Conservation (phyloP, 2,329 filamentous ascomycete genomes). For the Helminthosporium solani region DNA sequence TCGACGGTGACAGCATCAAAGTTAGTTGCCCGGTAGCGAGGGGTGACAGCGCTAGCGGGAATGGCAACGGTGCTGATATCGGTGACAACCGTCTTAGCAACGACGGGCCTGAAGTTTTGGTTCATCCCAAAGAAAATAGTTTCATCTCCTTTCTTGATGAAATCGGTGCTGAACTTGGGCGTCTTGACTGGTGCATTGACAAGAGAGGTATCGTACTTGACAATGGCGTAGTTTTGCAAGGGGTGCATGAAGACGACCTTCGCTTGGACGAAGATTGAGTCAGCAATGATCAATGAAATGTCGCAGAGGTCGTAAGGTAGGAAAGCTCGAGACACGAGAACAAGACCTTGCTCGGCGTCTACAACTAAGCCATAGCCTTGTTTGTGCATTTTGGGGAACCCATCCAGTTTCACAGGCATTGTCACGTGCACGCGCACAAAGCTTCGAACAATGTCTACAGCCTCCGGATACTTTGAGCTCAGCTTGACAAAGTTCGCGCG, state of each 20-base stretch:
- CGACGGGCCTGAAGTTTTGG: slow-evolving; percentile 87
- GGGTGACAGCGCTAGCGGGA: slow-evolving; percentile 86
- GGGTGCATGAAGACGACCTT: slow-evolving; percentile 96
- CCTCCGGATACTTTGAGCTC: slow-evolving; percentile 81
- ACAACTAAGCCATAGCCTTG: slow-evolving; percentile 97
- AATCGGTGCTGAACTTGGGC: slow-evolving; percentile 75
- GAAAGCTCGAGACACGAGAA: slow-evolving; percentile 89
- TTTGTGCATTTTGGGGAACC: slow-evolving; percentile 92
- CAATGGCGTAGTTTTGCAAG: slow-evolving; percentile 92
- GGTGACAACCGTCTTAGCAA: slow-evolving; percentile 90
- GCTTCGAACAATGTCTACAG: slow-evolving; percentile 90
- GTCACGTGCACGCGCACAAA: slow-evolving; percentile 92
- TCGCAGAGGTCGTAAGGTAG: slow-evolving; percentile 97
- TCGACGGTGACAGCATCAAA: slow-evolving; percentile 97
- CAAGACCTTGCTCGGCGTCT: slow-evolving; percentile 91
- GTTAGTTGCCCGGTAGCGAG: slow-evolving; percentile 91
- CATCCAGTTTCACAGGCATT: slow-evolving; percentile 94
- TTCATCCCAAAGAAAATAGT: slow-evolving; percentile 99
- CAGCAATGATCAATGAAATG: slow-evolving; percentile 92
- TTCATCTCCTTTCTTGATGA: slow-evolving; percentile 87
- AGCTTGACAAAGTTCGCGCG: slow-evolving; percentile 91
- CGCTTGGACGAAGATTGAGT: slow-evolving; percentile 90
- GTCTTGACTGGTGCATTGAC: slow-evolving; percentile 94
- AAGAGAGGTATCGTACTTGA: slow-evolving; percentile 89
- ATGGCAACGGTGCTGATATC: slow-evolving; percentile 97